phyloP scores from a whole-genome alignment of 768 basidiomycete species.

The Termitomyces heimii region DNA sequence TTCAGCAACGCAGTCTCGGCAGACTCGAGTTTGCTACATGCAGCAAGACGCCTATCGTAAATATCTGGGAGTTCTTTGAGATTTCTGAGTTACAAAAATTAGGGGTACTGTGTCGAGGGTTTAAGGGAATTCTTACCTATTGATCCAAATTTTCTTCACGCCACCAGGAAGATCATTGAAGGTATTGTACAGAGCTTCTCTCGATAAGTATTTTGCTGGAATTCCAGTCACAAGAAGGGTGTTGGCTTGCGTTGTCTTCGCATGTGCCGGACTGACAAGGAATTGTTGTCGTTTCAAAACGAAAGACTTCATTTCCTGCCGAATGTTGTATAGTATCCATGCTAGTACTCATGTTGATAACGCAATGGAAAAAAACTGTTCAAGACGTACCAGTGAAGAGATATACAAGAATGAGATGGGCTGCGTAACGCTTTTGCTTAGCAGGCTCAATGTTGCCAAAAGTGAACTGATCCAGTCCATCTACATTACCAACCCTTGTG shows the following conservation, averaged over 20 bases:
- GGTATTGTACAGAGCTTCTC: slow-evolving; percentile 55
- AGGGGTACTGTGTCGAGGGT: background rate
- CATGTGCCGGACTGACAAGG: slow-evolving; percentile 69
- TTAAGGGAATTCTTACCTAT: slow-evolving; percentile 47
- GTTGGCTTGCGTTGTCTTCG: slow-evolving; percentile 78
- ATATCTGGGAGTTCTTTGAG: slow-evolving; percentile 83
- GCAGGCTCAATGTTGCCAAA: slow-evolving; percentile 68
- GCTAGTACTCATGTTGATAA: slow-evolving; percentile 30
- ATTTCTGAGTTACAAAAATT: slow-evolving; percentile 39
- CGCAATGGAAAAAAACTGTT: background rate
- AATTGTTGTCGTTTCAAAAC: slow-evolving; percentile 75
- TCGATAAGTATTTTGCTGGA: slow-evolving; percentile 70
- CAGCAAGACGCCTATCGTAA: slow-evolving; percentile 69
- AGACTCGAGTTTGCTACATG: slow-evolving; percentile 75
- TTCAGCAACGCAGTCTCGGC: slow-evolving; percentile 78
- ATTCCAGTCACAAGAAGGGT: slow-evolving; percentile 91
- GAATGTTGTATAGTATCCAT: slow-evolving; percentile 85
- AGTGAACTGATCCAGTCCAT: slow-evolving; percentile 64
- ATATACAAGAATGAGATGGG: slow-evolving; percentile 73
- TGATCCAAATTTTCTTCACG: slow-evolving; percentile 88
- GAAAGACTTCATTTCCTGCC: slow-evolving; percentile 75
- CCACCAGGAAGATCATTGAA: slow-evolving; percentile 89
- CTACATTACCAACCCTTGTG: slow-evolving; percentile 37
- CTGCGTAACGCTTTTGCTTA: slow-evolving; percentile 59
- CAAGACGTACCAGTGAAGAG: slow-evolving; percentile 65